Base-by-base conservation (phyloP, 1,284 basidiomycete genomes). In the Ceratobasidium sp. region DNA sequence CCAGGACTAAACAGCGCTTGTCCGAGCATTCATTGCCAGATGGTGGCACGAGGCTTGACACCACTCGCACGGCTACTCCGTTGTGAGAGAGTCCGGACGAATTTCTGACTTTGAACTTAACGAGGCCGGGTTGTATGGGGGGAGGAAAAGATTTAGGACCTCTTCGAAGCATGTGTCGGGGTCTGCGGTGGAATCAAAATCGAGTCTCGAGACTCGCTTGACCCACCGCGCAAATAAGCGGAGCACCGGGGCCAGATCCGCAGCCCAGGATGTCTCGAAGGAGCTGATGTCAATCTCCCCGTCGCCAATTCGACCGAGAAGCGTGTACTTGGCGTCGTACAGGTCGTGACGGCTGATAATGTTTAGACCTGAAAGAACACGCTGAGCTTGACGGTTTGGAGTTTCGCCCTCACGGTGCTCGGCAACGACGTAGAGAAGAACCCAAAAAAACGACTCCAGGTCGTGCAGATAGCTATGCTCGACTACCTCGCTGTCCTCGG, bases 391-490 rank as follows among this genome's bases (percentile, higher is more conserved):
- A 1, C 3, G 34, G 13, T 58, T 27, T 8, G 7, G 13, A 22
- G 0, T 3, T 5, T 11, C 34, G 1, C 24, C 11, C 3, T 66
- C 64, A 13, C 46, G 27, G 22, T 66, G 64, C 13, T 14, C 48
- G 11, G 64, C 64, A 2, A 66, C 64, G 31, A 49, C 24, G 11
- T 49, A 66, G 6, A 66, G 27, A 19, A 66, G 41, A 13, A 66
- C 31, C 64, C 64, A 66, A 16, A 66, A 66, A 24, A 66, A 53
- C 2, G 64, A 66, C 27, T 66, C 49, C 6, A 66, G 14, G 49
- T 66, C 64, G 31, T 66, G 43, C 22, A 66, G n/a, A 27, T 66
- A 53, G 16, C 27, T 51, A 34, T 66, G 64, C 11, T 48, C 41
- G 14, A 27, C 22, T 13, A 1, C n/a, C 29, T 58, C 14, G 16